phyloP scores from a whole-genome alignment of 768 basidiomycete genomes.

The Collybia mongolica region DNA sequence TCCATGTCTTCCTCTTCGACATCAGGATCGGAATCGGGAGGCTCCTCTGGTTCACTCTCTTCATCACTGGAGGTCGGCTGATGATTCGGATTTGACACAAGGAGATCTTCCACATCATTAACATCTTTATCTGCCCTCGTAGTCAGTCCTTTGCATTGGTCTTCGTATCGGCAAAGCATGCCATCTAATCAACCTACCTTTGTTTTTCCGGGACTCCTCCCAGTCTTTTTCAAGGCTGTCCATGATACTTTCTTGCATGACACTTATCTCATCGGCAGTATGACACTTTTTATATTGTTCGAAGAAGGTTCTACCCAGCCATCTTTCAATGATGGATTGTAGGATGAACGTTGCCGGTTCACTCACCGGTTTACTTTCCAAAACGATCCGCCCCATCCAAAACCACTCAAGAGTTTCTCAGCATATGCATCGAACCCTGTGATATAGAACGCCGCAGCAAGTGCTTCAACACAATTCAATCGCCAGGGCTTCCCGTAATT shows the following conservation, averaged over 20 bases:
- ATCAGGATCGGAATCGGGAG: no score
- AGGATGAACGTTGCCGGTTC: neutral
- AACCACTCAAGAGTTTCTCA: slow-evolving; percentile 72
- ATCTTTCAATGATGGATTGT: neutral
- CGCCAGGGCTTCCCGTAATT: slow-evolving; percentile 99
- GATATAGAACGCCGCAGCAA: slow-evolving; percentile 94
- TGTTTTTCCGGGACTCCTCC: slow-evolving; percentile 49
- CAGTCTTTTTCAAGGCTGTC: slow-evolving; percentile 66
- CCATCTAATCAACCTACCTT: slow-evolving; percentile 34
- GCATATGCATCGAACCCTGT: slow-evolving; percentile 84
- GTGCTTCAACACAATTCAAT: slow-evolving; percentile 91
- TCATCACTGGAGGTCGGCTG: slow-evolving; percentile 10
- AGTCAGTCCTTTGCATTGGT: neutral
- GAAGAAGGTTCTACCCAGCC: slow-evolving; percentile 51
- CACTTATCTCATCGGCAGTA: slow-evolving; percentile 54
- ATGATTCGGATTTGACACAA: slow-evolving; percentile 73
- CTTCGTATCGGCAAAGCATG: neutral
- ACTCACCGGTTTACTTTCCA: slow-evolving; percentile 79
- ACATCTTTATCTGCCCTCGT: slow-evolving; percentile 14
- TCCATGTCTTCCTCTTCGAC: no score
- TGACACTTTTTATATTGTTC: slow-evolving; percentile 75
- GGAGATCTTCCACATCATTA: slow-evolving; percentile 52
- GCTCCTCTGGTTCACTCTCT: neutral
- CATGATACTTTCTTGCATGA: slow-evolving; percentile 68
- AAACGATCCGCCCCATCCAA: slow-evolving; percentile 92